A percentile compares a stretch with the other conserved stretches of the same genome.
Evolutionary conservation across 1,284 basidiomycete genomes (phyloP).

Genomic region (Apiotrichum akiyoshidainum): DNA sequence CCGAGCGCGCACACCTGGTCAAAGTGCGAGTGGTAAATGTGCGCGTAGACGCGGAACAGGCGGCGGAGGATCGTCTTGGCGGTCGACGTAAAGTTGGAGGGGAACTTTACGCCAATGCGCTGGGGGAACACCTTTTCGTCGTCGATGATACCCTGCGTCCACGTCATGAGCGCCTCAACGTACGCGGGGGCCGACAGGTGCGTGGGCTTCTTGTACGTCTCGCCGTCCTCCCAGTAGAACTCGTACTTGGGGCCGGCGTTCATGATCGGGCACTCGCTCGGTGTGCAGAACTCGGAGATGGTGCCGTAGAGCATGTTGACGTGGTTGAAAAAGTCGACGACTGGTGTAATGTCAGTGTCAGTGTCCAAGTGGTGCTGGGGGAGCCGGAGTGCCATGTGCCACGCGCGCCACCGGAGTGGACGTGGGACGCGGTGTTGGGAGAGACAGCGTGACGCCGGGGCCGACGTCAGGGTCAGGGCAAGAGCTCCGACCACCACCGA

Average conservation of each 20-base stretch:
- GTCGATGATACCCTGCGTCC: constrained; percentile 90
- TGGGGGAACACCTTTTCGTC: constrained; percentile 92
- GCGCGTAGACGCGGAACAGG: constrained; percentile 95
- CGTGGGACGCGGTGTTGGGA: too few species aligned
- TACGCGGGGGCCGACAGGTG: constrained; percentile 93
- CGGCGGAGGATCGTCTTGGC: constrained; percentile 89
- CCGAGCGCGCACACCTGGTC: constrained; percentile 97
- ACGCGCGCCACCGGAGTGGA: too few species aligned
- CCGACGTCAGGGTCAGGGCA: too few species aligned
- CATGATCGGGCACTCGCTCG: constrained; percentile 97
- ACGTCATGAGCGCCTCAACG: constrained; percentile 98
- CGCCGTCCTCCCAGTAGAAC: constrained; percentile 97
- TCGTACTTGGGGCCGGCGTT: constrained; percentile 98
- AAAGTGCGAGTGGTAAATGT: constrained; percentile 99
- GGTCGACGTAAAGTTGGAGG: constrained; percentile 83
- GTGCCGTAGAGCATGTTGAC: constrained; percentile 95
- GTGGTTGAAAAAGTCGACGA: constrained; percentile 94
- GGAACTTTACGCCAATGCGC: constrained; percentile 91
- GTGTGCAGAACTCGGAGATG: constrained; percentile 93
- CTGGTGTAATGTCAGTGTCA: constrained; percentile 52
- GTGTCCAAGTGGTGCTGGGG: too few species aligned
- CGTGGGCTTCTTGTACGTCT: constrained; percentile 85
- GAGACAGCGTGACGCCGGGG: too few species aligned
- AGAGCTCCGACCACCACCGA: too few species aligned
- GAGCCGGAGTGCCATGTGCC: too few species aligned